Conservation (phyloP, 768 basidiomycete species). For the Podaxis carcinomalis region DNA sequence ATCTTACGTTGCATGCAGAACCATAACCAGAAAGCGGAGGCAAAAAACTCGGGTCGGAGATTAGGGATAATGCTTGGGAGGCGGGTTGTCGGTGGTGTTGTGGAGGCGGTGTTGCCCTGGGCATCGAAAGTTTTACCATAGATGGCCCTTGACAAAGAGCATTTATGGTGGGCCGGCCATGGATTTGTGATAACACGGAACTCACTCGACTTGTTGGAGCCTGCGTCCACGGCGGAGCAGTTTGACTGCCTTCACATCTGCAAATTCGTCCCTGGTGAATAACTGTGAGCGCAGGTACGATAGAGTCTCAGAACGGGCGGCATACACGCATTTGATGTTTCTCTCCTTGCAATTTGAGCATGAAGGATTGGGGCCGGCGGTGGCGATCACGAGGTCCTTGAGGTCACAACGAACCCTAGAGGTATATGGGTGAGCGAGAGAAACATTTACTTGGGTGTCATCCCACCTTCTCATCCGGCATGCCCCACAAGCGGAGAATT, state of each 20-base stretch:
- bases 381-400: slow-evolving; percentile 66
- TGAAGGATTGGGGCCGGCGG: slow-evolving; percentile 42
- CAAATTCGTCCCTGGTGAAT: slow-evolving; percentile 76
- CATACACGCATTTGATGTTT: slow-evolving; percentile 90
- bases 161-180: not conserved
- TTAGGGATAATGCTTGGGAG: slow-evolving; percentile 60
- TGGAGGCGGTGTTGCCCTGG: slow-evolving; percentile 29
- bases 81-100: slow-evolving; percentile 32
- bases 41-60: slow-evolving; percentile 76
- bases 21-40: slow-evolving; percentile 79
- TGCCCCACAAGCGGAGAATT: slow-evolving; percentile 92
- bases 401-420: slow-evolving; percentile 88
- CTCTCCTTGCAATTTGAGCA: slow-evolving; percentile 92
- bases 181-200: slow-evolving; percentile 13
- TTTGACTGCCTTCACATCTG: slow-evolving; percentile 88
- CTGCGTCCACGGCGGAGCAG: slow-evolving; percentile 74
- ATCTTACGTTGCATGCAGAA: slow-evolving; percentile 70
- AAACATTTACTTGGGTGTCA: slow-evolving; percentile 8
- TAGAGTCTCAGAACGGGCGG: slow-evolving; percentile 16
- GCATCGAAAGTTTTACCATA: slow-evolving; percentile 65
- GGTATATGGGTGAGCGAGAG: slow-evolving; percentile 7
- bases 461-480: slow-evolving; percentile 82
- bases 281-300: slow-evolving; percentile 9
- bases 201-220: slow-evolving; percentile 82
- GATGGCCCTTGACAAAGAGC: slow-evolving; percentile 49